phyloP scores from a whole-genome alignment of 768 basidiomycete species.

The Agrocybe praecox region DNA sequence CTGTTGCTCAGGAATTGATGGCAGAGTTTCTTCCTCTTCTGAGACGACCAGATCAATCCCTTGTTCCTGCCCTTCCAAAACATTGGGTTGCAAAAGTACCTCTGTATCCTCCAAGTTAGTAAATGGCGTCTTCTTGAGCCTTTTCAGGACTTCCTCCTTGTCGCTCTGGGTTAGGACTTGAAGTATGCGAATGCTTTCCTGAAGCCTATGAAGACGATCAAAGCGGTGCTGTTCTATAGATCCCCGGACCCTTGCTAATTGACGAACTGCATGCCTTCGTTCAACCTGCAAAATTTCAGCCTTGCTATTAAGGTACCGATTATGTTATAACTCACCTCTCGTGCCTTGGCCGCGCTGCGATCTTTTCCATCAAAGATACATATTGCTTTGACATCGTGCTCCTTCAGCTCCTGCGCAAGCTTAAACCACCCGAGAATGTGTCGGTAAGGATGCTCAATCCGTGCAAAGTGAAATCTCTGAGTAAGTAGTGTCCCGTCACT shows the following conservation, averaged over 20 bases:
- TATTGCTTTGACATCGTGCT: conserved; percentile 57
- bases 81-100: not conserved
- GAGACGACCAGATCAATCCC: not conserved
- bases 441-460: conserved; percentile 59
- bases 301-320: not conserved
- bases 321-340: conserved; percentile 52
- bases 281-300: conserved; percentile 42
- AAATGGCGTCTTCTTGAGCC: conserved; percentile 5
- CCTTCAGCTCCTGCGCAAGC: conserved; percentile 62
- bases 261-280: conserved; percentile 54
- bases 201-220: conserved; percentile 49
- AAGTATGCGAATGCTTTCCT: conserved; percentile 39
- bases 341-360: conserved; percentile 66
- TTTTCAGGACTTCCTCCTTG: conserved; percentile 9
- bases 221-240: conserved; percentile 61
- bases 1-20: not conserved
- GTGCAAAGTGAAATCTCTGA: conserved; percentile 78
- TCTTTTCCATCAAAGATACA: conserved; percentile 83
- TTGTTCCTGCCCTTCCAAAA: not conserved
- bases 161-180: conserved; percentile 27
- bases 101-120: not conserved
- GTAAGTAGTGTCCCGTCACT: conserved; percentile 90
- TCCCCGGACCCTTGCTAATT: conserved; percentile 51
- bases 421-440: conserved; percentile 84
- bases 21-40: not conserved